These are phyloP conservation scores for Hylodesmum podocarpum DNA, from an alignment of 306 rosid genomes.

Conservation along the genomic window DNA sequence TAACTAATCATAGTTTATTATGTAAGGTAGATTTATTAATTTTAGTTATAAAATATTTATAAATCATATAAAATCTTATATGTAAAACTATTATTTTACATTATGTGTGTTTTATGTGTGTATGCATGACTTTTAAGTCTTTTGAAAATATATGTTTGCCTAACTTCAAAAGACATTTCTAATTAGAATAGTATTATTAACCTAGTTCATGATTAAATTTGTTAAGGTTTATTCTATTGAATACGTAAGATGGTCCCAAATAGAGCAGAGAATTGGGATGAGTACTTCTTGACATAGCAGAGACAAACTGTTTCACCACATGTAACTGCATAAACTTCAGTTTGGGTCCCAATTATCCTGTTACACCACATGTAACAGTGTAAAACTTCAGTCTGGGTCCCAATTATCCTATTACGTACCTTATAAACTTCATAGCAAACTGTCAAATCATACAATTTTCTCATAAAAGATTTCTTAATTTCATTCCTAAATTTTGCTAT, in stretches of 20 bases:
- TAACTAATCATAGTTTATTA: too few species aligned
- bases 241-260: conserved; percentile 19
- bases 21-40: too few species aligned
- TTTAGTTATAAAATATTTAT: too few species aligned
- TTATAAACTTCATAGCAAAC: conserved; percentile 4
- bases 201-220: neutral
- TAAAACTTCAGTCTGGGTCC: conserved; percentile 29
- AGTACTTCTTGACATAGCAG: neutral
- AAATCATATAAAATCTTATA: too few species aligned
- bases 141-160: neutral
- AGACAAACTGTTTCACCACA: conserved; percentile 12
- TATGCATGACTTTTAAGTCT: too few species aligned
- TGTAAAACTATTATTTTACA: too few species aligned
- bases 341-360: conserved; percentile 23
- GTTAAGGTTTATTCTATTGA: neutral
- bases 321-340: conserved; percentile 13
- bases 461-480: neutral
- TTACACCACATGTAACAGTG: conserved; percentile 6
- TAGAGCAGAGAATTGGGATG: neutral
- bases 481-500: neutral
- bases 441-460: conserved; percentile 12
- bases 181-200: neutral
- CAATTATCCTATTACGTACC: neutral
- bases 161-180: neutral
- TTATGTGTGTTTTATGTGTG: too few species aligned